Base-by-base conservation (phyloP, 164 flowering plant genomes). In the Saururus chinensis region DNA sequence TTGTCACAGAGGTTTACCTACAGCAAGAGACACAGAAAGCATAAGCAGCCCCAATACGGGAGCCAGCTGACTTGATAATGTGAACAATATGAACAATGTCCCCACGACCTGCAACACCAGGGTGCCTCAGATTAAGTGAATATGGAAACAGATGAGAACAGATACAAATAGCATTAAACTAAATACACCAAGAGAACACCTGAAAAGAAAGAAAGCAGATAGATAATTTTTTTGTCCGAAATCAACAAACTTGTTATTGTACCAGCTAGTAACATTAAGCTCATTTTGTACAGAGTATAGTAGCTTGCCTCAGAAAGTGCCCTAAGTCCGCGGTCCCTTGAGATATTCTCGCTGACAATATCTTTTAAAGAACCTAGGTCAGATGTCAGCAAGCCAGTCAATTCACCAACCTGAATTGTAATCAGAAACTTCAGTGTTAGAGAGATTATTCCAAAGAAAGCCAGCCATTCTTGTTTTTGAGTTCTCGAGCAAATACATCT, bases 231-330 rank as follows among this genome's bases (percentile, higher is more conserved):
- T 21, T 12, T 7, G 0, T n/a, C n/a, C 21, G 4, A 56, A 24
- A 22, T 1, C 37, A 22, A 64, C 40, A 69, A 64, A 56, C 42
- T 12, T 12, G 4, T 45, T 45, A 12, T n/a, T n/a, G 17, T 45
- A 17, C 14, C 14, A 45, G 17, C 54, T 52, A 61, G 67, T 26
- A 74, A 71, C 59, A 70, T 64, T 78, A 69, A 89, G 83, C 83
- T 84, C 83, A 81, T 63, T 80, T 67, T 79, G 64, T 62, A 64
- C 72, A 80, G 77, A 72, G 75, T 70, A 81, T 78, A 84, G 77
- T 82, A 80, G 83, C 97, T 93, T 93, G 92, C 98, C 98, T 93
- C 96, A 61, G 98, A 82, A 70, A 88, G 78, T 70, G 98, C 97
- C 71, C 98, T 78, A 71, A 93, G 84, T 64, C 98, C 98, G 61